Evolutionary conservation across 2,329 filamentous ascomycete genomes (phyloP), one percentile per base, ranked within the genome.

Genomic region (Aschersonia sp.): DNA sequence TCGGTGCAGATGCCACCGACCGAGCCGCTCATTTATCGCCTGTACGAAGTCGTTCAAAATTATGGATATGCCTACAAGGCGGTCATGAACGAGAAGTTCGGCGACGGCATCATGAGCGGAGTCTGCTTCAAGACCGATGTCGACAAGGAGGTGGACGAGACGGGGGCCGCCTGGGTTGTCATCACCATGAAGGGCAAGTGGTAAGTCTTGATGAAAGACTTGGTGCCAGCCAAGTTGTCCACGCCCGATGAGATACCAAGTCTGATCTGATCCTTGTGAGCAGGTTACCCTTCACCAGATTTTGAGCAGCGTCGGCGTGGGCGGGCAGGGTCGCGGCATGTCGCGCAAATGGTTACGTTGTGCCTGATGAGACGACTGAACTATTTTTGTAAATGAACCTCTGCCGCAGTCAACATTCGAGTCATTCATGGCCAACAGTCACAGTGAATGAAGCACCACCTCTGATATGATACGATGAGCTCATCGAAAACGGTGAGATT

Each of bases 61-160:
- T 96, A 96, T 60, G 91, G 91, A 1, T 94, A 95, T 64, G 86
- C 89, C 1, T 96, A 94, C 69, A 96, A 96, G 74, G 89, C 89
- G 1, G 78, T 97, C 4, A 63, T 96, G 65, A 96, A 97, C 56
- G 91, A 97, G 75, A 96, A 96, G 73, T 89, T 88, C 61, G 85
- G 85, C 0, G 85, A 89, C 61, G 91, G 91, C 1, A 97, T 97
- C 60, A 96, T 97, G 91, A 94, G 88, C 61, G 91, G 89, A 1
- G 95, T 96, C 60, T 80, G 81, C 12, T 96, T 95, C 65, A 85
- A 80, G 47, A 94, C 88, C 0, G 88, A 88, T 60, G 85, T 97
- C 2, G 88, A 96, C 64, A 94, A 94, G 76, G 91, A 97, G 75
- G 81, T 82, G 1, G 91, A 96, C 62, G 80, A 84, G 51, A 78